Conservation (phyloP, 768 basidiomycete species). For the Boletellus ananiceps region DNA sequence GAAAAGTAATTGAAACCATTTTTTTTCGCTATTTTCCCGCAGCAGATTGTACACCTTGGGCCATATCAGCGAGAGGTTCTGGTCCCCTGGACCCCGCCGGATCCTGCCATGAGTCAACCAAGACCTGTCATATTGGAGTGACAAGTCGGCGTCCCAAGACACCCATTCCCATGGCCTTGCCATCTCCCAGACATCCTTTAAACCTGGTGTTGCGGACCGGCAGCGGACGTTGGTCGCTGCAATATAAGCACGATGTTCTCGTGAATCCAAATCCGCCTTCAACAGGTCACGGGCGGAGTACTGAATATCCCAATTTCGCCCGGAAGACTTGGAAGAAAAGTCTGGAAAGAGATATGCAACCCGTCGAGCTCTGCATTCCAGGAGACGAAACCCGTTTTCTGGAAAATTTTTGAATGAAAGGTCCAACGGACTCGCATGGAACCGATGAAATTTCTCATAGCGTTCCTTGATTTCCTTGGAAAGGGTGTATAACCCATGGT, state of each 20-base stretch:
- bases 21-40: slow-evolving; percentile 6
- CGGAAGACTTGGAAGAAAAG: slow-evolving; percentile 3
- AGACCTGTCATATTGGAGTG: slow-evolving; percentile 23
- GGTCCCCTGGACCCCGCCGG: too few species aligned
- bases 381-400: neutral
- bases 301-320: neutral
- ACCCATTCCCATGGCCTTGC: slow-evolving; percentile 6
- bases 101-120: slow-evolving; percentile 20
- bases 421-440: neutral
- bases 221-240: slow-evolving; percentile 8
- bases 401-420: slow-evolving; percentile 7
- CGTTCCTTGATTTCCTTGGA: slow-evolving; percentile 29
- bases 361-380: slow-evolving; percentile 17
- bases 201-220: neutral
- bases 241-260: slow-evolving; percentile 17
- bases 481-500: slow-evolving; percentile 24
- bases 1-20: slow-evolving; percentile 27
- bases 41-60: slow-evolving; percentile 28
- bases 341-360: slow-evolving; percentile 9
- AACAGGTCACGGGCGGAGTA: slow-evolving; percentile 12
- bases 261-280: neutral
- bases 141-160: neutral
- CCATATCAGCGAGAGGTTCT: too few species aligned
- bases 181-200: slow-evolving; percentile 3
- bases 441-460: slow-evolving; percentile 12